Evolutionary conservation across 2,329 filamentous ascomycete genomes (phyloP).

Genomic region (Calonectria hawksworthii): DNA sequence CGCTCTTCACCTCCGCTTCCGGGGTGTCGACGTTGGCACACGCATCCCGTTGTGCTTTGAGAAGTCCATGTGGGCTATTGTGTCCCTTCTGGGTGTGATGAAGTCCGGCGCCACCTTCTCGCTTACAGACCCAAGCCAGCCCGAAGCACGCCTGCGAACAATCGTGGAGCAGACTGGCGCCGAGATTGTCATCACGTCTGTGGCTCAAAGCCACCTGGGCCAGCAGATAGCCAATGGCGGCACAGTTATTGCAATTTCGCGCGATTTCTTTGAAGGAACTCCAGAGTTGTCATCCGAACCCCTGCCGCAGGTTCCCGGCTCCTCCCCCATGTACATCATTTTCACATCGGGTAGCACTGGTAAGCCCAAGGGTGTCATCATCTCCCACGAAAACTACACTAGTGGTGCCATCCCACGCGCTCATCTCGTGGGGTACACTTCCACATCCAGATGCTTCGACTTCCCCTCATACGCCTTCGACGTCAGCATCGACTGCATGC

Average conservation of each 20-base stretch:
- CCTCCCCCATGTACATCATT: slow-evolving; percentile 68
- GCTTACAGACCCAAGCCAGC: slow-evolving; percentile 47
- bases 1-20: slow-evolving; percentile 50
- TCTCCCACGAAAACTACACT: slow-evolving; percentile 62
- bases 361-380: slow-evolving; percentile 73
- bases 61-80: slow-evolving; percentile 45
- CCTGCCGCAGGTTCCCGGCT: slow-evolving; percentile 47
- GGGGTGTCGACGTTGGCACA: slow-evolving; percentile 49
- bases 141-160: slow-evolving; percentile 37
- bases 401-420: slow-evolving; percentile 50
- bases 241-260: slow-evolving; percentile 36
- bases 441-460: slow-evolving; percentile 59
- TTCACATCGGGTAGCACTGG: slow-evolving; percentile 77
- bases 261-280: slow-evolving; percentile 31
- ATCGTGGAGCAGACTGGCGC: slow-evolving; percentile 40
- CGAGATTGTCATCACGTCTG: slow-evolving; percentile 37
- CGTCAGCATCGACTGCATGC: slow-evolving; percentile 67
- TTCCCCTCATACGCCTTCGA: slow-evolving; percentile 68
- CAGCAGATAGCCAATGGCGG: slow-evolving; percentile 34
- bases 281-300: slow-evolving; percentile 21
- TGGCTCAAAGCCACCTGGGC: slow-evolving; percentile 2
- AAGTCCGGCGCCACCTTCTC: slow-evolving; percentile 52
- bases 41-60: slow-evolving; percentile 6
- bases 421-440: slow-evolving; percentile 56
- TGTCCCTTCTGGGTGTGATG: slow-evolving; percentile 49